A percentile compares a stretch with the other conserved stretches of the same genome.
Conservation (phyloP, 2,329 filamentous ascomycete species). For the Pyrenophora teres region DNA sequence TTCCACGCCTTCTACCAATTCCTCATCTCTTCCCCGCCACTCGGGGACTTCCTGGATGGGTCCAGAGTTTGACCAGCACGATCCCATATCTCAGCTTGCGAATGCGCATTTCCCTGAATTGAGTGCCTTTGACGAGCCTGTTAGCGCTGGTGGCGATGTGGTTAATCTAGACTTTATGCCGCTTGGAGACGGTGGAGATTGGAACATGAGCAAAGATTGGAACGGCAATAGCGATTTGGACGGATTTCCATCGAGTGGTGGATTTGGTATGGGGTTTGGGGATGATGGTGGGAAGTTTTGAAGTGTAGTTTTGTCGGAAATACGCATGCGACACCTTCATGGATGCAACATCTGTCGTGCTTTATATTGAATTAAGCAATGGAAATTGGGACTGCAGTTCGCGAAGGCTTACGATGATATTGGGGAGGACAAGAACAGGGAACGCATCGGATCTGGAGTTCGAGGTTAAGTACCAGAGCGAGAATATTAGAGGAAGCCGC, state of each 20-base stretch:
- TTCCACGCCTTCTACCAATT: conserved; percentile 10
- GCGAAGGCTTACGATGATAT: too few species aligned
- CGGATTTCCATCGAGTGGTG: conserved; percentile 22
- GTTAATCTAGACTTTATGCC: conserved; percentile 40
- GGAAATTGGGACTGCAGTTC: too few species aligned
- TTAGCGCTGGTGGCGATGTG: background rate
- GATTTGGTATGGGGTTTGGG: background rate
- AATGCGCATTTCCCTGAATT: conserved; percentile 44
- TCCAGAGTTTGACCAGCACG: conserved; percentile 29
- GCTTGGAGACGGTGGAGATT: conserved; percentile 28
- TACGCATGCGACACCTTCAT: too few species aligned
- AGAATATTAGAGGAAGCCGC: too few species aligned
- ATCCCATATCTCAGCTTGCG: conserved; percentile 31
- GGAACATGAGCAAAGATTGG: conserved; percentile 26
- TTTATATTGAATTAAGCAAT: too few species aligned
- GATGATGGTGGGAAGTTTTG: background rate
- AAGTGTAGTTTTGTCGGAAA: too few species aligned
- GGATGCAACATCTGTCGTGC: too few species aligned
- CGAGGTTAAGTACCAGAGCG: too few species aligned
- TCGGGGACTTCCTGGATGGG: conserved; percentile 33
- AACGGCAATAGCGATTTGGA: conserved; percentile 35
- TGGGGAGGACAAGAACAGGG: too few species aligned
- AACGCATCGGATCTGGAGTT: too few species aligned
- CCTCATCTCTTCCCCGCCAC: conserved; percentile 2
- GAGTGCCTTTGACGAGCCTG: conserved; percentile 14